Evolutionary conservation across 306 rosid species (phyloP).

Genomic region (Vigna unguiculata): DNA sequence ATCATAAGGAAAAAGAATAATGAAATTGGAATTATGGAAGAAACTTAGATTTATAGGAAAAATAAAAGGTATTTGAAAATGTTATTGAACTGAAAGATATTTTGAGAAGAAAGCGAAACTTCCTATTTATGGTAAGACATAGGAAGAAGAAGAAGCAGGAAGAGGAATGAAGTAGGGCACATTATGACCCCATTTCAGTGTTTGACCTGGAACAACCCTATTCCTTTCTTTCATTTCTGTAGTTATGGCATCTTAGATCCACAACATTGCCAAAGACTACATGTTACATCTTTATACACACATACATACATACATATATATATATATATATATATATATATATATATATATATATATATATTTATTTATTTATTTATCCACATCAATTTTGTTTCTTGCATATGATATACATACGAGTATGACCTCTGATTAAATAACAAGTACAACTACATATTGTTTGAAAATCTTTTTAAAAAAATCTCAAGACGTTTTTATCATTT

Average conservation of each 20-base stretch:
- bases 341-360: background rate
- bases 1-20: slow-evolving; percentile 23
- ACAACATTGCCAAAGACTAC: slow-evolving; percentile 12
- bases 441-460: background rate
- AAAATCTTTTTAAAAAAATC: background rate
- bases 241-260: background rate
- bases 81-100: background rate
- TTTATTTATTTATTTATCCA: background rate
- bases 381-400: background rate
- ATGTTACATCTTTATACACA: background rate
- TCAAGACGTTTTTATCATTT: background rate
- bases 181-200: slow-evolving; percentile 33
- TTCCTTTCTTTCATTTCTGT: background rate
- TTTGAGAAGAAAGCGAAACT: background rate
- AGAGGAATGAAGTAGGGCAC: slow-evolving; percentile 41
- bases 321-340: no score
- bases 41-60: background rate
- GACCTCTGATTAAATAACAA: background rate
- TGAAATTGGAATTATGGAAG: background rate
- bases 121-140: slow-evolving; percentile 37
- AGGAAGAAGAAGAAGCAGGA: background rate
- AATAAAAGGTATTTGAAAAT: no score
- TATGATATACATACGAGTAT: background rate
- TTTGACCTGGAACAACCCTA: background rate
- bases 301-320: no score